Percentiles rank a stretch among this genome's conserved stretches.
Conservation (phyloP, 768 basidiomycete species). For the Termitomyces bulborhizus region DNA sequence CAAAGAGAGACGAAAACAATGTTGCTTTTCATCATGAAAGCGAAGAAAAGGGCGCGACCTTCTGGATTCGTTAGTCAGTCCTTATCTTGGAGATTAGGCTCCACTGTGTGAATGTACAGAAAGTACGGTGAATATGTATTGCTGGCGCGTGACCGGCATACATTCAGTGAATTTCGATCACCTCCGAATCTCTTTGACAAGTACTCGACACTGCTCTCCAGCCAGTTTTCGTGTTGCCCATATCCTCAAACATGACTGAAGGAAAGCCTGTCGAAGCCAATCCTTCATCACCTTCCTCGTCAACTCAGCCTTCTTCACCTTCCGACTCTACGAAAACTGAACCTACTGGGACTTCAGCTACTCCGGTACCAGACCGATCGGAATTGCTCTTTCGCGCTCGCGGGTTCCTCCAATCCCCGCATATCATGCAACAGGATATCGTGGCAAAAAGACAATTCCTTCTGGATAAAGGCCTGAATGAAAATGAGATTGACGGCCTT, state of each 20-base stretch:
- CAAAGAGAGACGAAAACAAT: neutral
- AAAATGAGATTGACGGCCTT: conserved; percentile 51
- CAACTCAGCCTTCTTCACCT: neutral
- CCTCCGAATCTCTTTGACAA: too few relatives aligned
- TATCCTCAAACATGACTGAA: neutral
- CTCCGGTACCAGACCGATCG: conserved; percentile 20
- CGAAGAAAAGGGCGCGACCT: neutral
- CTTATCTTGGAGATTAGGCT: neutral
- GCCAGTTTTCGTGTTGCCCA: neutral
- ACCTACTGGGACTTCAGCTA: neutral
- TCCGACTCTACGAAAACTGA: neutral
- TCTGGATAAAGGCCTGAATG: conserved; percentile 62
- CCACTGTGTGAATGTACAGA: neutral
- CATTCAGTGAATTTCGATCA: neutral
- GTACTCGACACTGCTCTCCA: neutral
- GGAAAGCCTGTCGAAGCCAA: neutral
- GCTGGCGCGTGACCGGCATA: neutral
- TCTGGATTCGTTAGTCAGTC: neutral
- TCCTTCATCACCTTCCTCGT: neutral
- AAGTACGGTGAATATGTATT: too few relatives aligned
- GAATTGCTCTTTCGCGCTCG: conserved; percentile 53
- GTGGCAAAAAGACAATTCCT: conserved; percentile 59
- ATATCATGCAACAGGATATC: conserved; percentile 52
- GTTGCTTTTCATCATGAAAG: neutral
- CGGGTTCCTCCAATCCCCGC: conserved; percentile 60